These are phyloP conservation scores for Hypomyces perniciosus DNA, from an alignment of 2,329 filamentous ascomycete species.

Conservation along the genomic window DNA sequence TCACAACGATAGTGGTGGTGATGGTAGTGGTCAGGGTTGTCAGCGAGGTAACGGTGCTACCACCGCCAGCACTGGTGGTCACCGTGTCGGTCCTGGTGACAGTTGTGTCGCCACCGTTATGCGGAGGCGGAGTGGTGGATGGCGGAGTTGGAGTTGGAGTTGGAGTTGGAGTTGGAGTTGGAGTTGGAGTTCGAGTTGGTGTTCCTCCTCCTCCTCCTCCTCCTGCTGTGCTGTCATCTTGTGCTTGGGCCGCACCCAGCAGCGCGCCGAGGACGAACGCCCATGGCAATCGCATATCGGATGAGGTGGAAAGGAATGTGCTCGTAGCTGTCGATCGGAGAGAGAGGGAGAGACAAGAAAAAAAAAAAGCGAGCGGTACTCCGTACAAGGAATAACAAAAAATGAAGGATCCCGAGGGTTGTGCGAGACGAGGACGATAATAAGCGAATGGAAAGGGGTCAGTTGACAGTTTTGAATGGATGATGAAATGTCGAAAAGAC, in stretches of 20 bases:
- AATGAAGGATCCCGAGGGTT: neutral
- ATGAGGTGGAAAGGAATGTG: neutral
- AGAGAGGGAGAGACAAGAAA: constrained; percentile 4
- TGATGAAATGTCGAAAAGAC: neutral
- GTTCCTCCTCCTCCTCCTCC: neutral
- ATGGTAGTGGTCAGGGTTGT: constrained; percentile 22
- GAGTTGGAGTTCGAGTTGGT: neutral
- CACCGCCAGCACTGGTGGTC: constrained; percentile 17
- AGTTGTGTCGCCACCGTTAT: constrained; percentile 21
- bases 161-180: neutral
- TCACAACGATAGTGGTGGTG: constrained; percentile 21
- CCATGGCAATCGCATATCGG: constrained; percentile 18
- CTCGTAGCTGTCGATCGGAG: neutral
- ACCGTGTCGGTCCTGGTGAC: constrained; percentile 27
- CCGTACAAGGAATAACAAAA: neutral
- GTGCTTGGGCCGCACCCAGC: constrained; percentile 16
- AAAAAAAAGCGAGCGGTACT: constrained; percentile 2
- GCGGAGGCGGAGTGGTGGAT: constrained; percentile 1
- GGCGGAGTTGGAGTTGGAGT: neutral
- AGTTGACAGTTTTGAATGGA: neutral
- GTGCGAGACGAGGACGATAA: no score
- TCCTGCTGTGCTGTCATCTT: constrained; percentile 13
- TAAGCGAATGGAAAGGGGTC: no score
- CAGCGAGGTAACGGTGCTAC: constrained; percentile 21
- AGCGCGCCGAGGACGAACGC: constrained; percentile 19